These are phyloP conservation scores for Scenedesmus sp. DNA, from an alignment of 163 green algal genomes.

Conservation along the genomic window DNA sequence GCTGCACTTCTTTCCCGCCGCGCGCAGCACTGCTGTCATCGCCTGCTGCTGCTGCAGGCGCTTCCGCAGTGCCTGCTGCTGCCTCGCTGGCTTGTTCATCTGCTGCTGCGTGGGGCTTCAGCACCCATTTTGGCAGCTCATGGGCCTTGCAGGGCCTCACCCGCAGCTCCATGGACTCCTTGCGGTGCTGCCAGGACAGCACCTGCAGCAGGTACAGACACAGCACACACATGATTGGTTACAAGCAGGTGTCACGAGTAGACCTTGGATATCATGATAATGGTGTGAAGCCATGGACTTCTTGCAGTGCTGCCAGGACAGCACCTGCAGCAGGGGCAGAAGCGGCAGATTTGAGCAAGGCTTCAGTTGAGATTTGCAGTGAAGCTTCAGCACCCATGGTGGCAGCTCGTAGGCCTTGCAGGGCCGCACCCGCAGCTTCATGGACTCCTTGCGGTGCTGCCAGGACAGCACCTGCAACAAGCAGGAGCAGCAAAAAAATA, in stretches of 20 bases:
- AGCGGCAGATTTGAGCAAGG: background rate
- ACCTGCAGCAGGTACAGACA: slow-evolving; percentile 47
- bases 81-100: background rate
- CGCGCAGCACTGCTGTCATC: slow-evolving; percentile 9
- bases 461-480: slow-evolving; percentile 60
- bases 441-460: slow-evolving; percentile 61
- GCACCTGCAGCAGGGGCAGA: slow-evolving; percentile 47
- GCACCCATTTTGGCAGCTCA: slow-evolving; percentile 66
- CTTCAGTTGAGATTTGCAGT: too few relatives aligned
- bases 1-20: background rate
- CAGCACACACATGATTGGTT: too few relatives aligned
- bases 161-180: slow-evolving; percentile 68
- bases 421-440: slow-evolving; percentile 67
- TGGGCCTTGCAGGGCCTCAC: slow-evolving; percentile 59
- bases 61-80: slow-evolving; percentile 9
- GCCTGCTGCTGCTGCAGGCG: background rate
- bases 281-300: slow-evolving; percentile 58
- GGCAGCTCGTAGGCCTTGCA: slow-evolving; percentile 65
- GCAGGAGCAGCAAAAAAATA: background rate
- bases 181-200: slow-evolving; percentile 60
- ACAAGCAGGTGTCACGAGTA: too few relatives aligned
- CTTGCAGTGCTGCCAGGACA: slow-evolving; percentile 59
- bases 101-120: slow-evolving; percentile 24
- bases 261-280: too few relatives aligned
- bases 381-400: slow-evolving; percentile 48